Base-by-base conservation (phyloP, 768 basidiomycete genomes). In the Auriculariales sp. region DNA sequence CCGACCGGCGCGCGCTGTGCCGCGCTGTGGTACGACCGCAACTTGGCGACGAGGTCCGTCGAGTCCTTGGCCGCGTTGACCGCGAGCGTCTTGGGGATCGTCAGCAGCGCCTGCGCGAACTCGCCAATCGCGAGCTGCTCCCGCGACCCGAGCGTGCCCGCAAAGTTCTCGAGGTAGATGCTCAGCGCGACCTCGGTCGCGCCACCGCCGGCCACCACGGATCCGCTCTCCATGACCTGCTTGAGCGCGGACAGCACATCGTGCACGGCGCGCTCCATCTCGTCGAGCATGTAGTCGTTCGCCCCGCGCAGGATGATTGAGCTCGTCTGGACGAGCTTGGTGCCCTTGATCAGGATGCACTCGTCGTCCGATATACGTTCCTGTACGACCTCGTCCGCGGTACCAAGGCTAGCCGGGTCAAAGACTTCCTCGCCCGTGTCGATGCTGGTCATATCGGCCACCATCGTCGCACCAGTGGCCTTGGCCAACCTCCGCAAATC, bases 81-180 rank as follows among this genome's bases (percentile, higher is more conserved):
- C 2, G 95, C 83, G 29, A 99, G 81, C 17, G 85, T 91, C 68
- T 98, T 98, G 42, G 95, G 95, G 57, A 99, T 99, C 14, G 92
- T 78, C 34, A 99, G 72, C 50, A 99, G 73, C 11, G 95, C 86
- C 53, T 74, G 72, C 19, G 95, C 95, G 63, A 99, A 99, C 64
- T 99, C 95, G n/a, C 93, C 95, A 59, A 99, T 97, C 17, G 95
- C 95, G 48, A 99, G 72, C 64, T 99, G 95, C 67, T 99, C 95
- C 57, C 95, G 76, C 19, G 95, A 99, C 44, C 94, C 95, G 65
- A 98, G 68, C 19, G 92, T 98, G 3, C 91, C 97, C 0, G 95
- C 95, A 71, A 98, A 98, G 70, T 95, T 99, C 66, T 99, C 94
- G 50, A 98, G 68, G 65, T 98, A 98, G 61, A 98, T 92, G 64